Conservation (phyloP, 139 green algal genomes). For the Chlamydomonas sphaeroides region DNA sequence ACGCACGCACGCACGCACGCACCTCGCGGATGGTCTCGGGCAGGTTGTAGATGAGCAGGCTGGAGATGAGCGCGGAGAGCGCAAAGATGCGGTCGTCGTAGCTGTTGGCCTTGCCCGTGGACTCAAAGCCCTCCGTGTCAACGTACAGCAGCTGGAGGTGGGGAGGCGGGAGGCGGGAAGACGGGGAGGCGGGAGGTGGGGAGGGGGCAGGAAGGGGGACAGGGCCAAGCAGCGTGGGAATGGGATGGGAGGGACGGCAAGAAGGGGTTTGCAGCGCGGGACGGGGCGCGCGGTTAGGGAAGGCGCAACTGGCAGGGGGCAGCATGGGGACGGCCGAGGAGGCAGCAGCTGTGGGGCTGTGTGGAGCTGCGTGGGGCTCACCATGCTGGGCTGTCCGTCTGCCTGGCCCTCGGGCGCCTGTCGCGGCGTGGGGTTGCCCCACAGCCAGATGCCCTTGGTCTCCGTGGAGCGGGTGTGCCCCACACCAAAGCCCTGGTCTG, state of each 20-base stretch:
- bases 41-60: constrained; percentile 90
- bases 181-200: too few species aligned
- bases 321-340: too few species aligned
- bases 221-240: background rate
- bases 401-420: too few species aligned
- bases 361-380: too few species aligned
- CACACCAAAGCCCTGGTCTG: constrained; percentile 92
- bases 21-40: constrained; percentile 91
- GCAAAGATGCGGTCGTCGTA: constrained; percentile 98
- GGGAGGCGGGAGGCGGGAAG: too few species aligned
- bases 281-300: too few species aligned
- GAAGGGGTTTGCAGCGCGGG: too few species aligned
- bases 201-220: too few species aligned
- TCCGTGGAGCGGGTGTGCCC: constrained; percentile 91
- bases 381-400: background rate
- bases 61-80: constrained; percentile 79
- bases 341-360: too few species aligned
- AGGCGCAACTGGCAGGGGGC: too few species aligned
- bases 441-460: constrained; percentile 96
- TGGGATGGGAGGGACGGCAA: background rate
- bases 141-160: constrained; percentile 80
- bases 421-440: constrained; percentile 85
- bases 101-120: constrained; percentile 82
- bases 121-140: constrained; percentile 96
- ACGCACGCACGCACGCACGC: too few species aligned